Evolutionary conservation across 129 eudicot species (phyloP).

Genomic region (Flaveria sonorensis): DNA sequence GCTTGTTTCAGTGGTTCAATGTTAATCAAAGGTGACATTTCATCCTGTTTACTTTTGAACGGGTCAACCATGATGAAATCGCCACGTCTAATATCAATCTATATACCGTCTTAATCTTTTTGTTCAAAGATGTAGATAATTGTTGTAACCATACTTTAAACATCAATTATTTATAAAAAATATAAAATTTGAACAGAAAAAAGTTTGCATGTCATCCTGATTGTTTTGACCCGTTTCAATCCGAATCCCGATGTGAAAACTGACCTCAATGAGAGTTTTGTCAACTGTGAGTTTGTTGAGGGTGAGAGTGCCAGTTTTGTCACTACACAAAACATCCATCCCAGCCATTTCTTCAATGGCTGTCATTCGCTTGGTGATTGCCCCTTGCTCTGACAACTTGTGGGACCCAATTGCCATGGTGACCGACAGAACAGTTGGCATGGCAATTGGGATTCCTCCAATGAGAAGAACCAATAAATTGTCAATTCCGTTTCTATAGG

Average conservation of each 20-base stretch:
- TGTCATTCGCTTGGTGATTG: slow-evolving; percentile 95
- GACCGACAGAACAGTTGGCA: slow-evolving; percentile 91
- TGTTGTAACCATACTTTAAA: not conserved
- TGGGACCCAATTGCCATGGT: slow-evolving; percentile 98
- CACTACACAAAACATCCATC: slow-evolving; percentile 94
- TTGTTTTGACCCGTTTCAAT: not conserved
- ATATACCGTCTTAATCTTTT: not conserved
- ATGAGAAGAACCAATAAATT: slow-evolving; percentile 82
- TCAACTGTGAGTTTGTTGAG: slow-evolving; percentile 88
- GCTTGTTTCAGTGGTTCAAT: not conserved
- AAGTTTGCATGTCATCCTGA: not conserved
- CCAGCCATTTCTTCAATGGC: slow-evolving; percentile 99
- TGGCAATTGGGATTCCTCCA: slow-evolving; percentile 94
- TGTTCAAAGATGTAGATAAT: not conserved
- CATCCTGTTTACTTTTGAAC: not conserved
- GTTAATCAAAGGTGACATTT: not conserved
- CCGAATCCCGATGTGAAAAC: slow-evolving; percentile 10
- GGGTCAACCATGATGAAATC: not conserved
- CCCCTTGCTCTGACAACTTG: slow-evolving; percentile 82
- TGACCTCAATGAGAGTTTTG: slow-evolving; percentile 67
- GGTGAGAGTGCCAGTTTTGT: slow-evolving; percentile 92
- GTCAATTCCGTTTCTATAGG: slow-evolving; percentile 82
- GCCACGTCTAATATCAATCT: not conserved
- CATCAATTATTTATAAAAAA: not conserved
- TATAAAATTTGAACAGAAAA: not conserved